phyloP scores from a whole-genome alignment of 2,329 filamentous ascomycete species.

The Seiridium cupressi region DNA sequence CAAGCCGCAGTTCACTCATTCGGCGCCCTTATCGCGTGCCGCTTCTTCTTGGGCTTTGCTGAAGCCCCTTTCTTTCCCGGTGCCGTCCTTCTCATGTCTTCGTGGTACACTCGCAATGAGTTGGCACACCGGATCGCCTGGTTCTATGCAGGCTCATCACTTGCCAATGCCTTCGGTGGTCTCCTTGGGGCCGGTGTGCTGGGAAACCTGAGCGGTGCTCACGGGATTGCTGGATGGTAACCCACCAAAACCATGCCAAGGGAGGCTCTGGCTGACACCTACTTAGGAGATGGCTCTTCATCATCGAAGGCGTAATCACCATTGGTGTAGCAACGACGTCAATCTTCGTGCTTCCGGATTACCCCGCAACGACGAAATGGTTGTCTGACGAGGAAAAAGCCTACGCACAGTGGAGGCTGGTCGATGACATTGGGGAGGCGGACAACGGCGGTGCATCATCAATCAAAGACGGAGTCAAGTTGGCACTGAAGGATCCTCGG shows the following conservation, averaged over 20 bases:
- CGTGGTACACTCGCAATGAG: constrained; percentile 42
- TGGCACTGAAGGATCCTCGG: constrained; percentile 47
- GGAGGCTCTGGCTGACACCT: constrained; percentile 1
- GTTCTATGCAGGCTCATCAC: constrained; percentile 43
- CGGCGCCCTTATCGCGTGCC: constrained; percentile 38
- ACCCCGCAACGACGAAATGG: constrained; percentile 52
- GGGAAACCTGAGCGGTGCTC: constrained; percentile 34
- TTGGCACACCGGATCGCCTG: constrained; percentile 43
- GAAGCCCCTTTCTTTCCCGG: constrained; percentile 53
- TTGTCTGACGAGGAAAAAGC: constrained; percentile 48
- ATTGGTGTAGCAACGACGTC: constrained; percentile 32
- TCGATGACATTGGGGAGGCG: constrained; percentile 45
- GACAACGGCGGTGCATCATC: constrained; percentile 36
- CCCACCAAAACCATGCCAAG: neutral
- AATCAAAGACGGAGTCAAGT: constrained; percentile 42
- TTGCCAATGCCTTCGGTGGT: constrained; percentile 51
- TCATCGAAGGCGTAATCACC: constrained; percentile 40
- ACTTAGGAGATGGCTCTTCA: constrained; percentile 34
- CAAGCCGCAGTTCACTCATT: constrained; percentile 45
- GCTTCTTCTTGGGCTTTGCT: constrained; percentile 46
- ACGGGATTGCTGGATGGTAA: constrained; percentile 36
- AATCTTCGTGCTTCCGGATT: constrained; percentile 46
- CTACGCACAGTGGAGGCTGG: constrained; percentile 50
- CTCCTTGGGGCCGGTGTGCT: constrained; percentile 49
- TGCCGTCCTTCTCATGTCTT: constrained; percentile 38